Conservation (phyloP, 2,329 filamentous ascomycete species). For the Diaporthe vaccinii region DNA sequence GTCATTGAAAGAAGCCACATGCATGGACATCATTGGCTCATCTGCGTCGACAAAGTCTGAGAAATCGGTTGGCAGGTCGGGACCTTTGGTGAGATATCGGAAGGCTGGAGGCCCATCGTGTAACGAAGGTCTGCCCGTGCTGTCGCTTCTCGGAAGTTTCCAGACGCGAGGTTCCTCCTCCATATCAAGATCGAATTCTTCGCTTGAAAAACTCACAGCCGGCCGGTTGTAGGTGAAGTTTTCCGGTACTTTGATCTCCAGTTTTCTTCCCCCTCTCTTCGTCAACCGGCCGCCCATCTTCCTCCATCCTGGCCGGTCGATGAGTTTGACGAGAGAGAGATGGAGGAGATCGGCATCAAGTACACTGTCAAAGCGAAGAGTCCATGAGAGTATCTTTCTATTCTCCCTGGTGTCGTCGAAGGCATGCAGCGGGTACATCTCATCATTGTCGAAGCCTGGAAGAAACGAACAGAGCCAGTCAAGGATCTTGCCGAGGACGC, state of each 20-base stretch:
- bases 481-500: slow-evolving; percentile 15
- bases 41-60: neutral
- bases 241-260: slow-evolving; percentile 10
- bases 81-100: neutral
- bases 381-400: slow-evolving; percentile 18
- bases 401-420: slow-evolving; percentile 12
- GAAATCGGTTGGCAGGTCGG: slow-evolving; percentile 2
- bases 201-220: neutral
- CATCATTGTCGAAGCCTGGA: slow-evolving; percentile 16
- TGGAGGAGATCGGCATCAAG: slow-evolving; percentile 16
- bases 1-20: slow-evolving; percentile 13
- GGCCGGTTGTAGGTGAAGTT: neutral
- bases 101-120: slow-evolving; percentile 19
- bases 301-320: slow-evolving; percentile 17
- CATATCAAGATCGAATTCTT: slow-evolving; percentile 10
- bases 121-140: neutral
- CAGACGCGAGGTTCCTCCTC: slow-evolving; percentile 25
- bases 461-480: slow-evolving; percentile 22
- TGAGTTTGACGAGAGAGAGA: slow-evolving; percentile 18
- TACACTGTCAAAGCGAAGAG: slow-evolving; percentile 14
- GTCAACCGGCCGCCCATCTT: slow-evolving; percentile 14
- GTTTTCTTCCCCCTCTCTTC: neutral
- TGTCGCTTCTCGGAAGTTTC: slow-evolving; percentile 13
- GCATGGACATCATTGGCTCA: slow-evolving; percentile 22
- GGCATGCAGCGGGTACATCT: slow-evolving; percentile 11